Percentiles rank a stretch among this genome's conserved stretches.
These are phyloP conservation scores for Prosopis cineraria DNA, from an alignment of 306 rosid genomes.

Conservation along the genomic window DNA sequence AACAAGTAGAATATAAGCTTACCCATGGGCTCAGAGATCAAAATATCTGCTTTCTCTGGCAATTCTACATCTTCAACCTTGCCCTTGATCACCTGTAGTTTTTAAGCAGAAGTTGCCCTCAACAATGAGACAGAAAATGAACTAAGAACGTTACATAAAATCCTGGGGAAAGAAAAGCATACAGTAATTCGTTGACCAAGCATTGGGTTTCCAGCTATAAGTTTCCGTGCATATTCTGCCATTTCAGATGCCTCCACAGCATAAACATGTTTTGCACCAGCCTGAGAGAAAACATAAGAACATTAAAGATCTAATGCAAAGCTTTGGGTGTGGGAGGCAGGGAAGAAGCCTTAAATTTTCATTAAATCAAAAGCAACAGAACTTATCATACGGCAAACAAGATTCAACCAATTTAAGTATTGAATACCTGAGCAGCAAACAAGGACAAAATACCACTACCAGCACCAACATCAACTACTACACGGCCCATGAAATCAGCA, in stretches of 20 bases:
- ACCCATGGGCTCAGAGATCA: constrained; percentile 99
- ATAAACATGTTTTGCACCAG: constrained; percentile 99
- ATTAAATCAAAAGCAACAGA: constrained; percentile 22
- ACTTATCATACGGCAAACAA: constrained; percentile 4
- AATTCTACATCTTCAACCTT: constrained; percentile 88
- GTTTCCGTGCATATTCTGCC: constrained; percentile 91
- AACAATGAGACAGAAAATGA: constrained; percentile 21
- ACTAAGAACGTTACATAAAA: neutral
- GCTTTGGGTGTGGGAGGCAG: neutral
- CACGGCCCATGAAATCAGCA: constrained; percentile 78
- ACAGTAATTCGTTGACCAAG: constrained; percentile 87
- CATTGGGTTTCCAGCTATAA: constrained; percentile 83
- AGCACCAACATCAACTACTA: constrained; percentile 97
- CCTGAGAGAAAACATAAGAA: constrained; percentile 47
- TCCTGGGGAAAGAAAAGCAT: constrained; percentile 32
- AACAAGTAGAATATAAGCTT: constrained; percentile 32
- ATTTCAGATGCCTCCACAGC: constrained; percentile 99
- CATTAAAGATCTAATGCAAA: constrained; percentile 6
- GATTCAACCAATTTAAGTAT: constrained; percentile 12
- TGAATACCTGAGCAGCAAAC: constrained; percentile 96
- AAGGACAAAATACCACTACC: constrained; percentile 96
- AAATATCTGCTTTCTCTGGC: constrained; percentile 95
- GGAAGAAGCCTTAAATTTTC: constrained; percentile 8
- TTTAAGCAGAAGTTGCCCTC: constrained; percentile 6
- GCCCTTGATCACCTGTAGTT: constrained; percentile 80